Conservation (phyloP, 2,329 filamentous ascomycete genomes). For the Rugonectria rugulosa region DNA sequence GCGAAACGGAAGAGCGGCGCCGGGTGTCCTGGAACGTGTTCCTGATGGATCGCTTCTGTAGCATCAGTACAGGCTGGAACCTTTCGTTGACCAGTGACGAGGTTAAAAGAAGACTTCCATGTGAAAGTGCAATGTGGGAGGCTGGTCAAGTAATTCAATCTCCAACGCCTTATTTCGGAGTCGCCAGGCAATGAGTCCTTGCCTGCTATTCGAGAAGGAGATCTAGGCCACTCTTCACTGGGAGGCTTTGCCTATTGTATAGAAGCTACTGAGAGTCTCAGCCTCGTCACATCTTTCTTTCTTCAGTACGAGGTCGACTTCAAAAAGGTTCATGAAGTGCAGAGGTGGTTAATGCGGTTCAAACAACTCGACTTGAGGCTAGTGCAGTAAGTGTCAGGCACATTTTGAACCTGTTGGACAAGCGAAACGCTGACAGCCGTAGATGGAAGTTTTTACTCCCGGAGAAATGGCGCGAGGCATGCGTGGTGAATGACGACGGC, state of each 20-base stretch:
- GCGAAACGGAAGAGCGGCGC: constrained; percentile 48
- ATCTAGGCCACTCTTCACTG: constrained; percentile 36
- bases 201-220: constrained; percentile 9
- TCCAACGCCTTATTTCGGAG: constrained; percentile 51
- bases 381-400: constrained; percentile 44
- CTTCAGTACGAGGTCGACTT: constrained; percentile 51
- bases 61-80: constrained; percentile 48
- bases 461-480: constrained; percentile 49
- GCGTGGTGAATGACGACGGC: constrained; percentile 45
- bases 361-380: constrained; percentile 53
- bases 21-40: constrained; percentile 53
- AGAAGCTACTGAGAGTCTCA: constrained; percentile 54
- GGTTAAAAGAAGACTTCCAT: constrained; percentile 48
- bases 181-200: constrained; percentile 33
- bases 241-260: constrained; percentile 54
- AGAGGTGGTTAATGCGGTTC: constrained; percentile 53
- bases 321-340: constrained; percentile 45
- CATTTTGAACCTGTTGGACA: not conserved
- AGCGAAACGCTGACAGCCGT: not conserved
- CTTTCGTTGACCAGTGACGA: constrained; percentile 44
- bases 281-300: constrained; percentile 51
- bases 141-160: constrained; percentile 44
- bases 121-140: constrained; percentile 50
- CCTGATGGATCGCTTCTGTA: constrained; percentile 50
- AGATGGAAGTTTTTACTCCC: constrained; percentile 56